Percentiles rank a stretch among this genome's conserved stretches.
Evolutionary conservation across 176 grass and related monocot genomes (phyloP).

Genomic region (Secale cereale): DNA sequence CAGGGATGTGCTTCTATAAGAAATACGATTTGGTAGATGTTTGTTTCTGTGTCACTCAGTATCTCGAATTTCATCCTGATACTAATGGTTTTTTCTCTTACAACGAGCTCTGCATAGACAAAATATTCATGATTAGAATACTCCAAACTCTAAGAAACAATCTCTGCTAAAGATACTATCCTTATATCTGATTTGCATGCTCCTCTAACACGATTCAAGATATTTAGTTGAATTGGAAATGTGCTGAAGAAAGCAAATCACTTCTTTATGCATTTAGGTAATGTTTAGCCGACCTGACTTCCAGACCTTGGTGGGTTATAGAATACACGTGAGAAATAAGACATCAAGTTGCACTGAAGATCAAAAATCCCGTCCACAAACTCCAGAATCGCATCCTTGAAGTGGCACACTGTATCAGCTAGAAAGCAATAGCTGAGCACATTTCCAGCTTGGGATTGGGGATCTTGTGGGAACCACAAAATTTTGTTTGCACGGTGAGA

Average conservation of each 20-base stretch:
- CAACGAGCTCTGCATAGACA: background rate
- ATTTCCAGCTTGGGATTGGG: background rate
- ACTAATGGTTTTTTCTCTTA: background rate
- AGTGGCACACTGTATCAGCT: background rate
- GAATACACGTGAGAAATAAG: background rate
- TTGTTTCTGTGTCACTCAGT: background rate
- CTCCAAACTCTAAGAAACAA: background rate
- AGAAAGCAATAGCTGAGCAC: background rate
- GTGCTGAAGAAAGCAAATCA: background rate
- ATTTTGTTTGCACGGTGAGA: background rate
- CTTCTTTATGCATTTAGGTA: background rate
- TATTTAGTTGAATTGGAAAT: slow-evolving; percentile 3
- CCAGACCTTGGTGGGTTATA: background rate
- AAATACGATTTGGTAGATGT: background rate
- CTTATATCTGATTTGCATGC: background rate
- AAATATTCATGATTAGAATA: background rate
- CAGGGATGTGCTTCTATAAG: background rate
- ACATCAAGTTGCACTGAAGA: background rate
- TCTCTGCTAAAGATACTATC: background rate
- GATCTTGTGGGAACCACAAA: background rate
- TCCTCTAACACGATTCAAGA: background rate
- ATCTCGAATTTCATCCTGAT: background rate
- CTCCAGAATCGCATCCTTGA: background rate
- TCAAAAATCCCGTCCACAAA: background rate
- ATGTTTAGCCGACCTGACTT: background rate